Evolutionary conservation across 2,329 filamentous ascomycete genomes (phyloP), one percentile per base, ranked within the genome.

Genomic region (Colletotrichum sojae): DNA sequence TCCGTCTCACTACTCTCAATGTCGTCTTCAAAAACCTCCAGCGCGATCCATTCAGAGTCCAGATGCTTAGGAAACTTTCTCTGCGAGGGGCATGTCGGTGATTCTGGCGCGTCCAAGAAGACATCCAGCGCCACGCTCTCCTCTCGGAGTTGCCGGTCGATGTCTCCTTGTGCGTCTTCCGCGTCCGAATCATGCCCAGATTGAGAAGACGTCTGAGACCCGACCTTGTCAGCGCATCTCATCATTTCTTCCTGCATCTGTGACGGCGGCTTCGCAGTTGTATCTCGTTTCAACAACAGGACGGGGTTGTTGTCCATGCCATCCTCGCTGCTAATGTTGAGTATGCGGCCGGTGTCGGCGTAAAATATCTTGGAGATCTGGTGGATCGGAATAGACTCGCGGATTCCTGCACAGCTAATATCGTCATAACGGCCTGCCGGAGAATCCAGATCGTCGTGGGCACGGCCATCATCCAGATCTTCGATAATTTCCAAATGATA

Each of bases 361-460:
- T 97, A 98, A 80, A 97, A 97, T 39, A 97, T 94, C 76, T 97
- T 97, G 6, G 94, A 93, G 5, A 97, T 88, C 75, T 89, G 83
- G 40, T 83, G 78, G 4, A 88, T 80, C 0, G 86, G 86, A n/a
- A 89, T 82, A 0, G 79, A 81, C 69, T 90, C 88, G 45, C 83
- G 80, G 59, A 89, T 83, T 4, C 86, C 86, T 16, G 84, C 82
- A 10, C 74, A 76, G 1, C 72, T 40, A 6, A 88, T 76, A 8
- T 80, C 80, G 54, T 86, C 81, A 54, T 82, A 85, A 1, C 80
- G 77, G 6, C 71, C 63, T 71, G 18, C 70, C 69, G 12, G 65
- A 18, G 62, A 48, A 15, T 80, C 78, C 10, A 81, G 77, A 0
- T 82, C 78, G 9, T 85, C 84, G 62, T 88, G 87, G 0, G 84